Base-by-base conservation (phyloP, 495 filamentous ascomycete species). In the Friedmanniomyces simplex region DNA sequence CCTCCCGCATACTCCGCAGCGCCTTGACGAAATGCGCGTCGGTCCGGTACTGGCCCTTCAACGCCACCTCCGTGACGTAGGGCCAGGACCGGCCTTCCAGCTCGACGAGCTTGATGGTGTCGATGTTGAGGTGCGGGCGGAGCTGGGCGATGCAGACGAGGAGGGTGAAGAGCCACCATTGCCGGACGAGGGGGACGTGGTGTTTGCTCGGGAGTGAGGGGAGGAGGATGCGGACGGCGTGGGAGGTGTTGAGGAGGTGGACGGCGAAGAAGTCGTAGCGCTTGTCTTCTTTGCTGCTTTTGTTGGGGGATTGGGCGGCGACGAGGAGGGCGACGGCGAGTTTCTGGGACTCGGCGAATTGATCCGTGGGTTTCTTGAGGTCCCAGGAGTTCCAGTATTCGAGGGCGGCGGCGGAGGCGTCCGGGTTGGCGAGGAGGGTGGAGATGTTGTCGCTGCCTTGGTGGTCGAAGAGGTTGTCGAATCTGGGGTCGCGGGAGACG, bases 361-460 rank as follows among this genome's bases (percentile, higher is more conserved):
- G 84, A 51, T 80, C 76, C 32, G 73, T 71, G 0, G 85, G 82
- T 51, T 87, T 66, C 7, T 75, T 73, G 42, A 91, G 75, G 20
- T 76, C 75, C 87, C 88, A 91, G 14, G 86, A 82, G 60, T 94
- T 91, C 88, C 88, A 96, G 73, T 95, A 86, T 50, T 90, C 82
- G 36, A 95, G 69, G 3, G 93, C 70, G 0, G 78, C 74, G n/a
- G 74, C 71, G 0, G 78, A 73, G n/a, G 75, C 72, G 68, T 91
- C 87, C 52, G 82, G 79, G 46, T 82, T 71, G n/a, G 74, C 63
- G 65, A 95, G 85, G 7, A 95, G 71, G 6, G 71, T 69, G 3
- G 78, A 73, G 39, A 93, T 77, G 65, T 93, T 89, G 39, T 79
- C 69, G 51, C 75, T 71, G 12, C 81, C 84, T 5, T 77, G 74